phyloP scores from a whole-genome alignment of 106 monocot species.

The Phalaenopsis aphrodite region DNA sequence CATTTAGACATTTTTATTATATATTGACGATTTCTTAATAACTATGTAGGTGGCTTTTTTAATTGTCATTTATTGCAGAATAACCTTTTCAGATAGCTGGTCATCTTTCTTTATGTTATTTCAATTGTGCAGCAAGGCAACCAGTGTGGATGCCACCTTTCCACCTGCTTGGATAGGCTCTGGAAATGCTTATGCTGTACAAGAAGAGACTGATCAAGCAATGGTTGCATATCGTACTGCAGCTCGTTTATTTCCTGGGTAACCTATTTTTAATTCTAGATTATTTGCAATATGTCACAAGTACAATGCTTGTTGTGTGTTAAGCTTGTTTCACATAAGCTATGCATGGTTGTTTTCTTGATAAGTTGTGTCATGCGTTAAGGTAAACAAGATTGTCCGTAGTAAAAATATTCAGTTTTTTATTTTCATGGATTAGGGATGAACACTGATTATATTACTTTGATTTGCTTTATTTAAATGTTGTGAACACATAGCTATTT shows the following conservation, averaged over 20 bases:
- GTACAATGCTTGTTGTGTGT: neutral
- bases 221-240: constrained; percentile 85
- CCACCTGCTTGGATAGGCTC: constrained; percentile 91
- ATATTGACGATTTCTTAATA: neutral
- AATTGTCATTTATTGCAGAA: neutral
- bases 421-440: neutral
- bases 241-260: constrained; percentile 97
- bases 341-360: neutral
- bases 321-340: neutral
- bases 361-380: neutral
- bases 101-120: neutral
- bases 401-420: neutral
- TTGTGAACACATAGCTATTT: neutral
- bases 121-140: constrained; percentile 64
- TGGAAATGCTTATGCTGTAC: constrained; percentile 82
- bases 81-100: neutral
- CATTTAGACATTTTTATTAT: neutral
- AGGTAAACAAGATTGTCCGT: neutral
- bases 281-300: neutral
- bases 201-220: constrained; percentile 91
- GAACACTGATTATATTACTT: neutral
- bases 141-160: constrained; percentile 78
- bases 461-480: neutral
- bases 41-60: neutral
- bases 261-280: neutral